A percentile compares a stretch with the other conserved stretches of the same genome.
These are phyloP conservation scores for Speleostelium caveatum DNA, from an alignment of 78 protist genomes.

Conservation along the genomic window DNA sequence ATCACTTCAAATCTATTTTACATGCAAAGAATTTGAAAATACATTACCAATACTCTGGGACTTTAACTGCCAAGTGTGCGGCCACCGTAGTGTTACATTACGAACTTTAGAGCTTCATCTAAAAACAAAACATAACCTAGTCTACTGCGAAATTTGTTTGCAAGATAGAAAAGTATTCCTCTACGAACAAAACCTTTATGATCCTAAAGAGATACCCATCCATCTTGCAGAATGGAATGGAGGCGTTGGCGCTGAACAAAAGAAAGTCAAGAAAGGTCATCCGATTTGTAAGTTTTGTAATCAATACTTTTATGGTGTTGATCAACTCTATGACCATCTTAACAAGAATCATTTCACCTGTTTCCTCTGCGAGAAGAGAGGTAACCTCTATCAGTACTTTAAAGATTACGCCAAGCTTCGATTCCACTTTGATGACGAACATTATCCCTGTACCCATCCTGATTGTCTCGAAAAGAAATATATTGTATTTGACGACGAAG, in stretches of 20 bases:
- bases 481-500: constrained; percentile 66
- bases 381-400: constrained; percentile 69
- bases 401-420: constrained; percentile 54
- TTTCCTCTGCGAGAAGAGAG: constrained; percentile 57
- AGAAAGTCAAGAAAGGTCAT: constrained; percentile 67
- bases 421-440: constrained; percentile 65
- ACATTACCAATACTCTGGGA: constrained; percentile 49
- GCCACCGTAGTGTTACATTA: neutral
- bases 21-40: constrained; percentile 10
- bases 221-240: constrained; percentile 77
- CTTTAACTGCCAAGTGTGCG: constrained; percentile 35
- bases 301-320: constrained; percentile 57
- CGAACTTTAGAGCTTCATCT: constrained; percentile 47
- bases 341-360: constrained; percentile 64
- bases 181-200: constrained; percentile 68
- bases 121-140: constrained; percentile 2
- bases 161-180: constrained; percentile 66
- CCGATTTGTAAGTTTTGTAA: constrained; percentile 79
- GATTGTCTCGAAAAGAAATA: constrained; percentile 62
- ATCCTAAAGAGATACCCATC: constrained; percentile 41
- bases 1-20: neutral
- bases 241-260: constrained; percentile 20
- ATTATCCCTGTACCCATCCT: constrained; percentile 72
- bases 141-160: constrained; percentile 73
- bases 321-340: constrained; percentile 74